Evolutionary conservation across 306 rosid genomes (phyloP).

Genomic region (Cyamopsis tetragonoloba): DNA sequence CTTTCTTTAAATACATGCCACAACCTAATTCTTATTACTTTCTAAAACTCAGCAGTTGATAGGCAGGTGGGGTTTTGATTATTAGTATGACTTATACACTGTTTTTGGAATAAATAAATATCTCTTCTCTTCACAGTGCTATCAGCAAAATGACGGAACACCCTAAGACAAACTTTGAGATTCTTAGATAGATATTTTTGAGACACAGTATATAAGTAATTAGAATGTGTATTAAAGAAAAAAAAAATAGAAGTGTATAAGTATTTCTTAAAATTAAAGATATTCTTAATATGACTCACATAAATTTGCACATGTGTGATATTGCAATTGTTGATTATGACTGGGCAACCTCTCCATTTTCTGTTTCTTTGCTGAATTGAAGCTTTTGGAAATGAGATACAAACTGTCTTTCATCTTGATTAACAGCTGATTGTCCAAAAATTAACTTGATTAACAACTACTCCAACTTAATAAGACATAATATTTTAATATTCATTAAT

Average conservation of each 20-base stretch:
- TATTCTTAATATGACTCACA: no score
- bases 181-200: neutral
- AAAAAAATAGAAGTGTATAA: no score
- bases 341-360: neutral
- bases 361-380: no score
- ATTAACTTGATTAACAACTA: no score
- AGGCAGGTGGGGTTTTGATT: conserved; percentile 9
- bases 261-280: neutral
- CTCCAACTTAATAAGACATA: no score
- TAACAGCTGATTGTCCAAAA: no score
- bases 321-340: neutral
- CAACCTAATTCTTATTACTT: neutral
- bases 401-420: neutral
- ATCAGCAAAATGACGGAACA: neutral
- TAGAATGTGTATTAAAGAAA: no score
- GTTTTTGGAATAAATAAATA: neutral
- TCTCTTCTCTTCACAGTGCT: neutral
- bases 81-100: conserved; percentile 1
- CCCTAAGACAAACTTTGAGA: neutral
- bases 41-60: conserved; percentile 1
- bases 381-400: no score
- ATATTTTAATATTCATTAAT: no score
- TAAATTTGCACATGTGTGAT: neutral
- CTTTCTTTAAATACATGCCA: neutral
- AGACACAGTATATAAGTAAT: no score